A percentile compares a stretch with the other conserved stretches of the same genome.
Evolutionary conservation across 1,139 yeast species (phyloP).

Genomic region (Kazachstania sp.): DNA sequence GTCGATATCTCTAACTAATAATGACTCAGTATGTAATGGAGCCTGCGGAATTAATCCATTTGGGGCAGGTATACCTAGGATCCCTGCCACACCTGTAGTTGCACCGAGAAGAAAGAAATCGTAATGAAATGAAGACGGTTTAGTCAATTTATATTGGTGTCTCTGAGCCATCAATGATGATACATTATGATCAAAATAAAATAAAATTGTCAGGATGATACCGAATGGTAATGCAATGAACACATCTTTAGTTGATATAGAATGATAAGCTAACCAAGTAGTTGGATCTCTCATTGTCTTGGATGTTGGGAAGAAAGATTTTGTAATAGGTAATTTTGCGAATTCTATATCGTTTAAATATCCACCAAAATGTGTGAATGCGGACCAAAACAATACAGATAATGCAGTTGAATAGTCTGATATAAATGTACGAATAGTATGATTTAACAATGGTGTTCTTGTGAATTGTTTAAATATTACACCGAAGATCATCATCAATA

Average conservation of each 20-base stretch:
- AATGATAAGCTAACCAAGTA: conserved; percentile 48
- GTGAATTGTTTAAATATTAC: conserved; percentile 53
- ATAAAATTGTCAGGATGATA: conserved; percentile 66
- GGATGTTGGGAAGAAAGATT: conserved; percentile 70
- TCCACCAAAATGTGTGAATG: conserved; percentile 86
- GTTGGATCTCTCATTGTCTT: conserved; percentile 20
- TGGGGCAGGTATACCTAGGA: conserved; percentile 89
- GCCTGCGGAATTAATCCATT: conserved; percentile 97
- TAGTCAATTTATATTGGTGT: conserved; percentile 66
- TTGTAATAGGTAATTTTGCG: conserved; percentile 59
- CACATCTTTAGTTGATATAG: conserved; percentile 59
- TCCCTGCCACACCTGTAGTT: conserved; percentile 79
- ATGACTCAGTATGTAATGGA: conserved; percentile 77
- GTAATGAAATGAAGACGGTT: conserved; percentile 90
- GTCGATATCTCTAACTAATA: conserved; percentile 50
- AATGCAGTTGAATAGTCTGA: conserved; percentile 82
- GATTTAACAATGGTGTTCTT: conserved; percentile 52
- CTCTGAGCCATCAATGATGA: conserved; percentile 88
- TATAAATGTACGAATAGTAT: conserved; percentile 55
- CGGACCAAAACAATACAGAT: conserved; percentile 81
- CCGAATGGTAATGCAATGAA: conserved; percentile 93
- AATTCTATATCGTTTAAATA: conserved; percentile 45
- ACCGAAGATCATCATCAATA: conserved; percentile 70
- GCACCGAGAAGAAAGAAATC: conserved; percentile 79
- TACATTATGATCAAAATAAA: conserved; percentile 92